These are phyloP conservation scores for Fusarium albidum DNA, from an alignment of 2,329 filamentous ascomycete genomes.

Conservation along the genomic window DNA sequence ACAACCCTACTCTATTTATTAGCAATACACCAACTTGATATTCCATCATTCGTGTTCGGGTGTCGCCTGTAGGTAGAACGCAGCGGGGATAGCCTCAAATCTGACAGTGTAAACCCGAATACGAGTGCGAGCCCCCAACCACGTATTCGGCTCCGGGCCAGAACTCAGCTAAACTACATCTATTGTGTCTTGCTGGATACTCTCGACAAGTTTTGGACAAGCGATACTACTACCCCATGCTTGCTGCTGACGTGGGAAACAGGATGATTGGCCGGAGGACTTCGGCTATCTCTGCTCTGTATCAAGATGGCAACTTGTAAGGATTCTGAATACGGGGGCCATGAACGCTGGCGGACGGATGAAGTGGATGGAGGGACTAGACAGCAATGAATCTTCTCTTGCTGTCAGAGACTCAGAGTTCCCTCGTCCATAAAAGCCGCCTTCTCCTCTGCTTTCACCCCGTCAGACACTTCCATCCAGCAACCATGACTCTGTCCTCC, in stretches of 20 bases:
- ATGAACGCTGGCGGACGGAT: no score
- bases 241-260: not conserved
- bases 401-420: no score
- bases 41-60: not conserved
- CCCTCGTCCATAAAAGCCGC: constrained; percentile 9
- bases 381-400: no score
- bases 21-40: no score
- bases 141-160: constrained; percentile 21
- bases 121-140: constrained; percentile 14
- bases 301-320: constrained; percentile 6
- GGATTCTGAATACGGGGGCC: no score
- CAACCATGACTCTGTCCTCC: not conserved
- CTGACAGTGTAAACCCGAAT: not conserved
- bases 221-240: not conserved
- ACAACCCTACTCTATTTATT: no score
- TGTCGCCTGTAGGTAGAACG: not conserved
- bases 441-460: not conserved
- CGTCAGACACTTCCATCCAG: not conserved
- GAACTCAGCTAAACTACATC: not conserved
- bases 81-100: constrained; percentile 8
- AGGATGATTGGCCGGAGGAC: constrained; percentile 2
- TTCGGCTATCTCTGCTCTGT: constrained; percentile 2
- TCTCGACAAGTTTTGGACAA: not conserved
- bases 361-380: no score
- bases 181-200: not conserved